Conservation (phyloP, 768 basidiomycete genomes). For the Russula brevipes region DNA sequence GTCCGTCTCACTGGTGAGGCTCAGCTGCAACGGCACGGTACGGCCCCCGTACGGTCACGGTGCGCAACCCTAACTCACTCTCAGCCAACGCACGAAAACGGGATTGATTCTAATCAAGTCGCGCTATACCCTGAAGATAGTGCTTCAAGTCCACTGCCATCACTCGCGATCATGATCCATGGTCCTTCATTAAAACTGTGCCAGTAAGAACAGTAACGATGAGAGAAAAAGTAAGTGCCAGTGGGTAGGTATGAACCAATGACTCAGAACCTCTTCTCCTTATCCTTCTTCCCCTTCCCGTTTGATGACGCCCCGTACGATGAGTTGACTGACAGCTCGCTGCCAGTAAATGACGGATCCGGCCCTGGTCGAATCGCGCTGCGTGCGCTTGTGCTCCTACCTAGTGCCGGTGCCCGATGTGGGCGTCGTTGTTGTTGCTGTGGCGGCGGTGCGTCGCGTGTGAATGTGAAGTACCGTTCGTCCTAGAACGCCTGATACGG, state of each 20-base stretch:
- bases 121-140: no score
- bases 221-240: neutral
- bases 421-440: slow-evolving; percentile 40
- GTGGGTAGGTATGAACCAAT: neutral
- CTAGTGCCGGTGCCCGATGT: slow-evolving; percentile 32
- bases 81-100: no score
- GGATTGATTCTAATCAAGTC: no score
- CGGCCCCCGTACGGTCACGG: no score
- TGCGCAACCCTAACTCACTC: no score
- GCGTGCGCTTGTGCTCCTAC: slow-evolving; percentile 28
- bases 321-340: slow-evolving; percentile 34
- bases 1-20: no score
- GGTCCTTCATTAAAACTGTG: no score
- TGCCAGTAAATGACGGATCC: slow-evolving; percentile 48
- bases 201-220: slow-evolving; percentile 6
- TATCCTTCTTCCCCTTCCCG: slow-evolving; percentile 44
- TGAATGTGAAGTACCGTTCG: slow-evolving; percentile 67
- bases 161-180: no score
- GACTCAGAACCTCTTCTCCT: slow-evolving; percentile 39
- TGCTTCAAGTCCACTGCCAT: no score
- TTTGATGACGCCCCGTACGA: no score
- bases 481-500: slow-evolving; percentile 76
- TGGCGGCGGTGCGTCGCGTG: slow-evolving; percentile 56
- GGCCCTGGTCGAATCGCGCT: slow-evolving; percentile 34
- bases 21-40: no score